Evolutionary conservation across 805 yeast species (phyloP).

Genomic region (Komagataella ulmi): DNA sequence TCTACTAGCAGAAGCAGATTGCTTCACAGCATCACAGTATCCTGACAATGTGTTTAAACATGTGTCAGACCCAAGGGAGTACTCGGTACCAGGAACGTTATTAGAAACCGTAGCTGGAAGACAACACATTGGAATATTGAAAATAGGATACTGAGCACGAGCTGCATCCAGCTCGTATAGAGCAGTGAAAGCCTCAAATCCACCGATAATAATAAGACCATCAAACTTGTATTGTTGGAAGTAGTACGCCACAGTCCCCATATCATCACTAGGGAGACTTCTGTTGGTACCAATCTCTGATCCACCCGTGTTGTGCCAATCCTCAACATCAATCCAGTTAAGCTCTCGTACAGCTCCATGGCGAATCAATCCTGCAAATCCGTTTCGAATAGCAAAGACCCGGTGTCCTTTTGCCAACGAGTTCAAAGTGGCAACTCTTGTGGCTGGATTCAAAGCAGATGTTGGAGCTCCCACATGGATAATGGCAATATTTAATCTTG

Average conservation of each 20-base stretch:
- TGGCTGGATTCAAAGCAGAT: conserved; percentile 69
- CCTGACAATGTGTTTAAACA: conserved; percentile 58
- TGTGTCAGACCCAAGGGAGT: conserved; percentile 65
- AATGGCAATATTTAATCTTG: conserved; percentile 53
- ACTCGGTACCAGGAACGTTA: conserved; percentile 75
- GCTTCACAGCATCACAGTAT: conserved; percentile 70
- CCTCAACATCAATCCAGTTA: conserved; percentile 57
- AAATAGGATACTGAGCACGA: conserved; percentile 50
- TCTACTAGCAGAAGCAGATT: conserved; percentile 68
- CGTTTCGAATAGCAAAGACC: conserved; percentile 60
- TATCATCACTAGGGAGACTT: conserved; percentile 48
- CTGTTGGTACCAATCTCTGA: conserved; percentile 77
- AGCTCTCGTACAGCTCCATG: conserved; percentile 48
- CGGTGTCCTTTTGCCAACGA: conserved; percentile 67
- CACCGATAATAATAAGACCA: conserved; percentile 68
- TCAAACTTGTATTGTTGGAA: conserved; percentile 56
- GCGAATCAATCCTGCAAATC: conserved; percentile 57
- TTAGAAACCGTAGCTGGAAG: conserved; percentile 74
- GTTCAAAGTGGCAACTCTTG: conserved; percentile 59
- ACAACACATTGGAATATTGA: conserved; percentile 65
- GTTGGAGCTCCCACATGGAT: conserved; percentile 75
- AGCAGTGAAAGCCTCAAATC: conserved; percentile 70
- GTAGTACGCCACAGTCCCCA: conserved; percentile 60
- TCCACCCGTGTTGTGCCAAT: conserved; percentile 68
- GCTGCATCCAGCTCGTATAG: conserved; percentile 52